Evolutionary conservation across 768 basidiomycete genomes (phyloP), one percentile per base, ranked within the genome.

Genomic region (Phaeotremella fagi): DNA sequence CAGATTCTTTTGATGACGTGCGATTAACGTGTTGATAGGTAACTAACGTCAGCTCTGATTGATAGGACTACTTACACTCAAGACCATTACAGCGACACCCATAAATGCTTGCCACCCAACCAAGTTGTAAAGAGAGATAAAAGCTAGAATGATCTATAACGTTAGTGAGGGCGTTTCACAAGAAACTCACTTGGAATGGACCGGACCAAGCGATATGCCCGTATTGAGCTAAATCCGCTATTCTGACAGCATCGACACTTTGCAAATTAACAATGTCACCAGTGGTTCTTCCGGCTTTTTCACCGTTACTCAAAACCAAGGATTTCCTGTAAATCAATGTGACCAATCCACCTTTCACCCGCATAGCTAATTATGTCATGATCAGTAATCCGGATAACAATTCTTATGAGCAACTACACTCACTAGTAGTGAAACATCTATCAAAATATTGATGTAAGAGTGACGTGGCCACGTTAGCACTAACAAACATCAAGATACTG

Each of bases 201-300:
- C 89, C 92, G 2, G 85, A 88, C 67, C 92, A 80, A 3, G 83
- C 80, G 55, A 94, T 91, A 37, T 95, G 78, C 1, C 86, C 89
- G 68, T 77, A 77, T 48, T 71, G 70, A 45, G 64, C 62, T 22
- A 73, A 52, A 61, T 73, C 73, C 18, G 62, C 68, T 18, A 74
- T 72, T 36, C 70, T 45, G 44, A 72, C 68, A 4, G 72, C 70
- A 53, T 74, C 72, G 14, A 94, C 90, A 6, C 85, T 86, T 85
- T 92, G 91, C 27, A 94, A 75, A 68, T 95, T 97, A 58, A 95
- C 90, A 29, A 95, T 91, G 69, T 95, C 91, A 0, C 94, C 92
- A 0, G 88, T 83, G 0, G 87, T 81, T 36, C 88, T 82, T 3
- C 75, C 76, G 9, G 81, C 80, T 3, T 86, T 82, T 64, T 89